Percentiles rank a stretch among this genome's conserved stretches.
These are phyloP conservation scores for Seiridium unicorne DNA, from an alignment of 2,329 filamentous ascomycete genomes.

Conservation along the genomic window DNA sequence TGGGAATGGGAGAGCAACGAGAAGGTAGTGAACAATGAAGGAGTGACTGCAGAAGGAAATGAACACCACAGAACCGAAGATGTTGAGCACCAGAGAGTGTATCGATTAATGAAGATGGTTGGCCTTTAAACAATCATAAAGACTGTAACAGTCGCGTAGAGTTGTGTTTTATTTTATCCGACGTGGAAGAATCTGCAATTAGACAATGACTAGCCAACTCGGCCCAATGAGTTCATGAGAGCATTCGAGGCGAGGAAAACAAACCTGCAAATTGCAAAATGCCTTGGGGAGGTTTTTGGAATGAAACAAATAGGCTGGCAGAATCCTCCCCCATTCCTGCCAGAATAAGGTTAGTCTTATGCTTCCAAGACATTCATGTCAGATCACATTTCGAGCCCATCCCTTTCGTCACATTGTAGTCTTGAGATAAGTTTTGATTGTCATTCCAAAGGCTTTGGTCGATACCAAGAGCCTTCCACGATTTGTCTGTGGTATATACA, in stretches of 20 bases:
- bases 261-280: conserved; percentile 10
- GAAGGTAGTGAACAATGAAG: conserved; percentile 10
- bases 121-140: conserved; percentile 18
- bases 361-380: conserved; percentile 8
- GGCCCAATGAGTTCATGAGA: conserved; percentile 17
- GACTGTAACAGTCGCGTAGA: conserved; percentile 10
- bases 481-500: conserved; percentile 4
- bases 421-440: conserved; percentile 21
- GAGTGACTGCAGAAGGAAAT: conserved; percentile 14
- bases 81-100: not conserved
- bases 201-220: conserved; percentile 25
- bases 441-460: conserved; percentile 20
- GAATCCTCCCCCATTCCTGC: not conserved
- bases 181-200: conserved; percentile 24
- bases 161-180: conserved; percentile 8
- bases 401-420: conserved; percentile 7
- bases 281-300: not conserved
- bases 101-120: not conserved
- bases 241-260: conserved; percentile 18
- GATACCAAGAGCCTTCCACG: conserved; percentile 9
- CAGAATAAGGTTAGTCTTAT: conserved; percentile 14
- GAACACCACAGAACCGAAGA: conserved; percentile 10
- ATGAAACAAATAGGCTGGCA: not conserved
- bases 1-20: conserved; percentile 6
- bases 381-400: conserved; percentile 10